Percentiles rank a stretch among this genome's conserved stretches.
phyloP scores from a whole-genome alignment of 495 filamentous ascomycete genomes.

The Aspergillus homomorphus region DNA sequence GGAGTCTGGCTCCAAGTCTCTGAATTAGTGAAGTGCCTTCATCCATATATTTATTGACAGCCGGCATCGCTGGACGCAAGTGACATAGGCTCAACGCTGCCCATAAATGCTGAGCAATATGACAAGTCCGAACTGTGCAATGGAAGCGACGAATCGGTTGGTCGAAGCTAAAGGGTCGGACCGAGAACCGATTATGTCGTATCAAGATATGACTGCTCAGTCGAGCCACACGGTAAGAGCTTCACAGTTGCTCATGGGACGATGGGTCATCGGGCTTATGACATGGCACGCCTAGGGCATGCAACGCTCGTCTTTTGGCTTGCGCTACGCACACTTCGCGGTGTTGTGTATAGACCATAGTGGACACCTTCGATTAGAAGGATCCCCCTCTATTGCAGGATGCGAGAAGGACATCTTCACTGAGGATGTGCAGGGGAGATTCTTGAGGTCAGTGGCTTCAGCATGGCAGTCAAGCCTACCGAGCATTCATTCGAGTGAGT shows the following conservation, averaged over 20 bases:
- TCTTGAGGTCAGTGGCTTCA: constrained; percentile 30
- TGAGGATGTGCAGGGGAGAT: constrained; percentile 36
- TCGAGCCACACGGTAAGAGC: constrained; percentile 18
- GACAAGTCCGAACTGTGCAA: constrained; percentile 18
- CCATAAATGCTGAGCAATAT: constrained; percentile 4
- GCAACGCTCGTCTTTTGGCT: constrained; percentile 5
- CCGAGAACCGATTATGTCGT: constrained; percentile 18
- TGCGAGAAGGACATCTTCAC: constrained; percentile 40
- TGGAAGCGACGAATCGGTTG: constrained; percentile 18
- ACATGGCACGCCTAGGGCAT: constrained; percentile 17
- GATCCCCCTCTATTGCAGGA: constrained; percentile 36
- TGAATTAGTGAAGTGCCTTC: background rate
- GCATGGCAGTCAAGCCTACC: constrained; percentile 21
- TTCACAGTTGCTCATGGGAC: background rate
- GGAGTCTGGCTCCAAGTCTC: background rate
- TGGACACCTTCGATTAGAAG: constrained; percentile 33
- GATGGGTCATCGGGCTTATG: constrained; percentile 10
- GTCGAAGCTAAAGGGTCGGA: constrained; percentile 11
- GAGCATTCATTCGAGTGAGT: constrained; percentile 24
- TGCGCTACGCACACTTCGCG: constrained; percentile 38
- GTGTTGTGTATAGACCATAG: constrained; percentile 41
- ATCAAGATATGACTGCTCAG: constrained; percentile 23
- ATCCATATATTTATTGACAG: background rate
- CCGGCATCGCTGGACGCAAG: background rate
- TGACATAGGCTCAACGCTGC: background rate